Evolutionary conservation across 2,329 filamentous ascomycete genomes (phyloP).

Genomic region (Capronia americana): DNA sequence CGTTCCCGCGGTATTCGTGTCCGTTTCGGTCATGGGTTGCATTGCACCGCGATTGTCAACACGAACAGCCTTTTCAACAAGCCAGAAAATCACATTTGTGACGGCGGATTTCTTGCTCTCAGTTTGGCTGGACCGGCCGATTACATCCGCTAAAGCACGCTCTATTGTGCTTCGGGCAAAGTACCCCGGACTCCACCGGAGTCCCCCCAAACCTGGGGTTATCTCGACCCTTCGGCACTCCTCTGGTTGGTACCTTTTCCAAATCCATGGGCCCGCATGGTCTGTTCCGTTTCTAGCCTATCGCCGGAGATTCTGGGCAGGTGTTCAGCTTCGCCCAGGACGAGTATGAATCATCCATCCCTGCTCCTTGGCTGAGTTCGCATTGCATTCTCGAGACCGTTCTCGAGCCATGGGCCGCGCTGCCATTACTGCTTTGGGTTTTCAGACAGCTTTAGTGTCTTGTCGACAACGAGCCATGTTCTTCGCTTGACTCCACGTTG

Average conservation of each 20-base stretch:
- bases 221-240: constrained; percentile 17
- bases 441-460: constrained; percentile 10
- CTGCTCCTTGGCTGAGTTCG: not conserved
- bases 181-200: constrained; percentile 22
- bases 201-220: constrained; percentile 16
- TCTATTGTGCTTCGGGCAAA: constrained; percentile 18
- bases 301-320: constrained; percentile 1
- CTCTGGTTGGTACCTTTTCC: constrained; percentile 14
- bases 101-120: not conserved
- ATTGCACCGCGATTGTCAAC: not conserved
- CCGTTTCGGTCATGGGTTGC: constrained; percentile 9
- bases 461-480: constrained; percentile 6
- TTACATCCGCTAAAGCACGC: constrained; percentile 16
- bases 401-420: constrained; percentile 4
- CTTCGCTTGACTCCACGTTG: constrained; percentile 8
- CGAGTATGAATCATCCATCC: constrained; percentile 12
- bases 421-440: constrained; percentile 11
- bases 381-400: constrained; percentile 10
- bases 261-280: not conserved
- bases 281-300: not conserved
- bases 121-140: constrained; percentile 19
- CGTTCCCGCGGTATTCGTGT: not conserved
- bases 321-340: not conserved
- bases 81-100: not conserved
- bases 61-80: constrained; percentile 2